A percentile compares a stretch with the other conserved stretches of the same genome.
Conservation (phyloP, 192 early-diverging fungal genomes). For the Oehlia diaphana region DNA sequence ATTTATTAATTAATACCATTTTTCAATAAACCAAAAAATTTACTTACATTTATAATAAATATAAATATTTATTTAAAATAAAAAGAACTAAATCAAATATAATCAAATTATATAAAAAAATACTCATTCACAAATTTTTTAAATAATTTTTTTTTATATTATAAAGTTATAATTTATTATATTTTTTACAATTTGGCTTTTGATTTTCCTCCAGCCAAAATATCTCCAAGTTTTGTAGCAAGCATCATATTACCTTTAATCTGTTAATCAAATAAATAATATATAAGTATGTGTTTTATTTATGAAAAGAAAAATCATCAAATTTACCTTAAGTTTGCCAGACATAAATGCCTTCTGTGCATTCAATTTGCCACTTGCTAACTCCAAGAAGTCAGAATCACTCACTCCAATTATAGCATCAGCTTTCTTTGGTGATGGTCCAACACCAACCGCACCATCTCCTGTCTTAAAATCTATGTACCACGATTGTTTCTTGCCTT, state of each 20-base stretch:
- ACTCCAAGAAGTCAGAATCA: conserved; percentile 79
- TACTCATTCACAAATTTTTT: too few relatives aligned
- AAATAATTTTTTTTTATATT: too few relatives aligned
- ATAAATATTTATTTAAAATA: too few relatives aligned
- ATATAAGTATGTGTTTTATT: conserved; percentile 34
- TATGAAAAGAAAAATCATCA: neutral
- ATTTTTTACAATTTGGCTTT: conserved; percentile 56
- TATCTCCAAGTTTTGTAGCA: conserved; percentile 62
- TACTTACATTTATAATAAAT: too few relatives aligned
- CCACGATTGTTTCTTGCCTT: conserved; percentile 69
- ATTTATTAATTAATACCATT: too few relatives aligned
- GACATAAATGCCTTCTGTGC: conserved; percentile 88
- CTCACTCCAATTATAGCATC: conserved; percentile 69
- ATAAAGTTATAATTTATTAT: neutral
- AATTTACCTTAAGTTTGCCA: conserved; percentile 79
- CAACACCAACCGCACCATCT: conserved; percentile 60
- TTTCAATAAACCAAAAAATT: too few relatives aligned
- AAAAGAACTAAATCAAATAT: too few relatives aligned
- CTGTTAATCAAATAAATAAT: conserved; percentile 48
- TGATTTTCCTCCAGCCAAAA: conserved; percentile 61
- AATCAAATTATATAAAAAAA: too few relatives aligned
- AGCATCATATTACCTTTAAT: conserved; percentile 69
- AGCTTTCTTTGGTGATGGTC: conserved; percentile 59
- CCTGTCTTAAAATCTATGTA: conserved; percentile 83
- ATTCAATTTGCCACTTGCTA: conserved; percentile 78